Base-by-base conservation (phyloP, 805 yeast species). In the Candida nitratophila region DNA sequence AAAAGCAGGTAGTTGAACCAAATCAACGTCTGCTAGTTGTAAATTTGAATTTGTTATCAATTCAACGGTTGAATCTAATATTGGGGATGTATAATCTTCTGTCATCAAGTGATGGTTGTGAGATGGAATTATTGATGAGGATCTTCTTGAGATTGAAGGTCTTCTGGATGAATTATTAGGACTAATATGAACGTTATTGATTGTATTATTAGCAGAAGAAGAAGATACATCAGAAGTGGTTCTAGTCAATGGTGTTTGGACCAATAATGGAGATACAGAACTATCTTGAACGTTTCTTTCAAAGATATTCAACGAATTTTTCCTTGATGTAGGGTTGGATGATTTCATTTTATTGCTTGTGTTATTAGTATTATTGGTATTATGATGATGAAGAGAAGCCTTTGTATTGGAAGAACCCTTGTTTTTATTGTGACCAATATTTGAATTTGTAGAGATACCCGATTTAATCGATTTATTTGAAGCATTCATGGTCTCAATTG, bases 61-160 rank as follows among this genome's bases (percentile, higher is more conserved):
- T 47, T 83, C 77, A 17, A 81, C 73, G 4, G 93, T 76, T 9
- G 95, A 87, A 54, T 86, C 95, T 52, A 87, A 68, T 7, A 86
- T 86, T 0, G 96, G 90, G 2, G 95, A 85, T 19, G 87, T 85
- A 51, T 64, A 76, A 61, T 88, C 85, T 60, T 86, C 86, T 53
- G 63, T 70, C 64, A 52, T 64, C 70, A 57, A 44, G 53, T 64
- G 59, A 12, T 26, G 22, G 8, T 35, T 22, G 7, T 8, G 3
- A 15, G 21, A 20, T 7, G 24, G n/a, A 15, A 6, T 7, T 14
- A 21, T 21, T 17, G 34, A 15, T 17, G 36, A n/a, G 12, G 19
- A 4, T 37, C 29, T 37, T 19, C 22, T 20, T 24, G 21, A 14
- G 4, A 27, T 16, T 6, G 29, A 9, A 16, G 41, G 39, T 22